Conservation (phyloP, 768 basidiomycete genomes). For the Panaeolus papilionaceus region DNA sequence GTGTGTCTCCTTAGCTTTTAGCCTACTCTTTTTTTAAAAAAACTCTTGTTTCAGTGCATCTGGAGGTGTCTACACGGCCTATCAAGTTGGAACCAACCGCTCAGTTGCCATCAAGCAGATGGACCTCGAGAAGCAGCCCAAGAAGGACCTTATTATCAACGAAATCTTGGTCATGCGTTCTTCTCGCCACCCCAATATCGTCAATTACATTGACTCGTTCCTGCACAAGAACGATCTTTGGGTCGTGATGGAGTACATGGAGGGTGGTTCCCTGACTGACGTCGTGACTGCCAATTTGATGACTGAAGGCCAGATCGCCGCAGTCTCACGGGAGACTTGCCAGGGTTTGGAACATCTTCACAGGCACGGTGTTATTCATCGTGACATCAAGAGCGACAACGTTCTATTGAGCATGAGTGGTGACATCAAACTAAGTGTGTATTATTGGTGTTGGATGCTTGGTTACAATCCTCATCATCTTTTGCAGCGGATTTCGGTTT, state of each 20-base stretch:
- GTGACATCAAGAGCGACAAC: slow-evolving; percentile 99
- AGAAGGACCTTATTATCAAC: slow-evolving; percentile 99
- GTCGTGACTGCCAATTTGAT: slow-evolving; percentile 96
- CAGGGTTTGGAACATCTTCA: slow-evolving; percentile 96
- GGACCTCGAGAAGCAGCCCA: slow-evolving; percentile 99
- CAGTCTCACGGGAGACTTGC: slow-evolving; percentile 90
- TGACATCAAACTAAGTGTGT: slow-evolving; percentile 97
- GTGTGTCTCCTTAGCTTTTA: slow-evolving; percentile 50
- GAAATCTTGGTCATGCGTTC: slow-evolving; percentile 99
- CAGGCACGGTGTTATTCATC: slow-evolving; percentile 95
- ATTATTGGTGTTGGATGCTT: slow-evolving; percentile 12
- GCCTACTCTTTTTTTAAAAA: background rate
- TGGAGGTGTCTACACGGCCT: slow-evolving; percentile 97
- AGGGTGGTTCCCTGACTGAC: slow-evolving; percentile 93
- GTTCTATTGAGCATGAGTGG: slow-evolving; percentile 91
- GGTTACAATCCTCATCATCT: slow-evolving; percentile 19
- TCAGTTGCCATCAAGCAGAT: slow-evolving; percentile 99
- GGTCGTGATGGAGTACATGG: slow-evolving; percentile 99
- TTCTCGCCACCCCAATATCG: slow-evolving; percentile 96
- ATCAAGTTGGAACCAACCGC: slow-evolving; percentile 93
- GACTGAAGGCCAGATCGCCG: slow-evolving; percentile 99
- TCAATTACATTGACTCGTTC: slow-evolving; percentile 99
- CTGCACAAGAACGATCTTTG: slow-evolving; percentile 97
- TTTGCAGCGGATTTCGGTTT: slow-evolving; percentile 94
- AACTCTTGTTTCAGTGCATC: slow-evolving; percentile 67